phyloP scores from a whole-genome alignment of 176 grass and related monocot genomes.

The Eragrostis nindensis region DNA sequence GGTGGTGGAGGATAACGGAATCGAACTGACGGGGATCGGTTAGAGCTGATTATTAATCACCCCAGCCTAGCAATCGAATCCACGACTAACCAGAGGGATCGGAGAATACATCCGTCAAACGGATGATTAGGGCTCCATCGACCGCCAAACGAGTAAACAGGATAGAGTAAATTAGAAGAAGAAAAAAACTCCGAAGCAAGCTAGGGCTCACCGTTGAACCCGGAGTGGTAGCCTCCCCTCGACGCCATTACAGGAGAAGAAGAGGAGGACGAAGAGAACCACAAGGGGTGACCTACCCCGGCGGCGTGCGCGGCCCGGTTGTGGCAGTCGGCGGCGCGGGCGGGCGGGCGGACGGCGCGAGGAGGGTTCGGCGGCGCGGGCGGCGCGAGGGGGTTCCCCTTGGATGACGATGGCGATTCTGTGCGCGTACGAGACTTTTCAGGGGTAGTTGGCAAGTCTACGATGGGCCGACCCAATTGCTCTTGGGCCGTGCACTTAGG shows the following conservation, averaged over 20 bases:
- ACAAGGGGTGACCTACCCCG: neutral
- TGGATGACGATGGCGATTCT: constrained; percentile 36
- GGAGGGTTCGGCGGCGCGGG: constrained; percentile 29
- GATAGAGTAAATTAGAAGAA: neutral
- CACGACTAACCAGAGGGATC: neutral
- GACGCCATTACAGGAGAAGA: constrained; percentile 26
- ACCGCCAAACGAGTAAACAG: neutral
- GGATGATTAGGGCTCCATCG: neutral
- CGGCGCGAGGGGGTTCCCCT: neutral
- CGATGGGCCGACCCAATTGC: neutral
- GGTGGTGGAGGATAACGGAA: neutral
- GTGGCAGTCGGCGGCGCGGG: no score
- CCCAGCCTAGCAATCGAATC: neutral
- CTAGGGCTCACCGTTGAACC: constrained; percentile 47
- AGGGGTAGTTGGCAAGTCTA: neutral
- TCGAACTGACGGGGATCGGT: neutral
- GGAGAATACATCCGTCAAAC: neutral
- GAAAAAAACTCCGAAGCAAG: neutral
- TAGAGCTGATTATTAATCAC: neutral
- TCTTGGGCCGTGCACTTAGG: neutral
- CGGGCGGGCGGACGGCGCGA: neutral
- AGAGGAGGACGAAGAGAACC: neutral
- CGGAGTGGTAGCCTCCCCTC: constrained; percentile 44
- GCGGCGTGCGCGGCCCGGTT: neutral
- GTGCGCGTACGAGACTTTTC: neutral